Percentiles rank a stretch among this genome's conserved stretches.
These are phyloP conservation scores for Teunomyces panamensis DNA, from an alignment of 805 yeast species.

Conservation along the genomic window DNA sequence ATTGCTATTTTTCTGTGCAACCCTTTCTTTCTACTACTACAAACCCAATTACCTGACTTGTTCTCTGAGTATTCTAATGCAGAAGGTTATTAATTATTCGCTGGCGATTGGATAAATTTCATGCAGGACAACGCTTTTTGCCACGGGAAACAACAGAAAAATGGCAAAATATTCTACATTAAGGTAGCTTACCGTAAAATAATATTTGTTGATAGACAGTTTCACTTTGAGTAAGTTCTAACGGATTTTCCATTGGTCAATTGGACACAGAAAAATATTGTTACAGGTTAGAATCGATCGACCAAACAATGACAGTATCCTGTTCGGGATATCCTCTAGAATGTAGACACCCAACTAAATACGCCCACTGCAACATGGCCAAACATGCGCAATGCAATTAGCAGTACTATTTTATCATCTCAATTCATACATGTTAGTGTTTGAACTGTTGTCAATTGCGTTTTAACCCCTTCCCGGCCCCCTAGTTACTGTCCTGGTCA, in stretches of 20 bases:
- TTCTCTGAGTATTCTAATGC: too few species aligned
- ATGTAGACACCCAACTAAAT: neutral
- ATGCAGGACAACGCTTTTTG: conserved; percentile 1
- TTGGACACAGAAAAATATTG: neutral
- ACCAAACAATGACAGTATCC: neutral
- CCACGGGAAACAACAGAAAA: neutral
- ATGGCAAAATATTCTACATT: neutral
- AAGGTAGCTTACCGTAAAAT: neutral
- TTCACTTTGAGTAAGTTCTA: neutral
- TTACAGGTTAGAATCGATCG: neutral
- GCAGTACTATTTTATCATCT: too few species aligned
- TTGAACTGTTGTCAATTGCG: neutral
- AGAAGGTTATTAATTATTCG: neutral
- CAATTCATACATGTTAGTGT: neutral
- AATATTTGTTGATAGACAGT: neutral
- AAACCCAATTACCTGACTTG: too few species aligned
- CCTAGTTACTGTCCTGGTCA: neutral
- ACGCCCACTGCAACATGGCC: too few species aligned
- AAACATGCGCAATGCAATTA: too few species aligned
- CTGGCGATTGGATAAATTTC: neutral
- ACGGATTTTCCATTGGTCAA: neutral
- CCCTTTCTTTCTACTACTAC: too few species aligned
- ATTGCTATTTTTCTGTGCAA: too few species aligned
- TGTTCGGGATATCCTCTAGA: neutral
- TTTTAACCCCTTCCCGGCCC: neutral